Evolutionary conservation across 2,329 filamentous ascomycete species (phyloP), one percentile per base, ranked within the genome.

Genomic region (Apiospora koreana): DNA sequence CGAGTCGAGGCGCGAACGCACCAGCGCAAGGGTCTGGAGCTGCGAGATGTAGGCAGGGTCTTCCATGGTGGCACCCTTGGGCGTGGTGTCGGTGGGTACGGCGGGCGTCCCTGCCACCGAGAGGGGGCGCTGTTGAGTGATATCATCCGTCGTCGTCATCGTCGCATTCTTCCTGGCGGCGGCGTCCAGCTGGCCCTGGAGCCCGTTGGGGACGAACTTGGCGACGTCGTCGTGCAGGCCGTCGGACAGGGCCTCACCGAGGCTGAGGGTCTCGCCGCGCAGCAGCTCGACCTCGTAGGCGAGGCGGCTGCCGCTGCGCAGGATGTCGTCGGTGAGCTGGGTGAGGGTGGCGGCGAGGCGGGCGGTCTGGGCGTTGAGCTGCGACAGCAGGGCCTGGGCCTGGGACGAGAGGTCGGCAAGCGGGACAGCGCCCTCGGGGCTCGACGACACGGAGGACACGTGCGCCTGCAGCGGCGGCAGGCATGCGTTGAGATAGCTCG

Each of bases 221-320:
- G 84, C 83, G 42, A 97, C 89, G 75, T 97, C 93, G 5, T 90
- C 86, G 65, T 89, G 88, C 58, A 97, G 81, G 0, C 87, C 89
- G 74, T 95, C 93, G 6, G 90, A 89, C 75, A 98, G 83, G 1
- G 92, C 87, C 78, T 98, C 95, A 0, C 91, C 90, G 45, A 98
- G 84, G n/a, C 92, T 88, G 65, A 94, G 83, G 2, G 94, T 93
- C 81, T 98, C 95, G 73, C 95, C 95, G n/a, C 94, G 89, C 66
- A 98, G 82, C 23, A 98, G 88, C 81, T 98, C 95, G 25, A 98
- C 95, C 81, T 98, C 94, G 78, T 99, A 99, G 25, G 95, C 94
- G 70, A 99, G 84, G 4, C 95, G 88, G 73, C 93, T 94, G 35
- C 95, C 94, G 77, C 94, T 95, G 70, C 96, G 89, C 72, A 99